Conservation (phyloP, 2,329 filamentous ascomycete species). For the Aspergillus candidus region DNA sequence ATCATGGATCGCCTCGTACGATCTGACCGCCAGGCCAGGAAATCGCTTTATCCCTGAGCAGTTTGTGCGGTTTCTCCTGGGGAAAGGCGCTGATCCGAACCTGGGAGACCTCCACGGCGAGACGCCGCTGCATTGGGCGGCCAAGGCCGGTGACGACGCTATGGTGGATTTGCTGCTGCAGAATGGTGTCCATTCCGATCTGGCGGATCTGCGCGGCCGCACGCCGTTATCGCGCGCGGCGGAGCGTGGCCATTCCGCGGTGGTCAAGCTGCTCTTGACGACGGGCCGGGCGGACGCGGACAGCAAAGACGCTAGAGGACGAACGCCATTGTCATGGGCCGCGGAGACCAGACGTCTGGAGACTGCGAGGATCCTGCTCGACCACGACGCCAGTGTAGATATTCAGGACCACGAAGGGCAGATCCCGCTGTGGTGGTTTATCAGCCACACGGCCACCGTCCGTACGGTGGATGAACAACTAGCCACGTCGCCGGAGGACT, state of each 20-base stretch:
- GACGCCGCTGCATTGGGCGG: slow-evolving; percentile 11
- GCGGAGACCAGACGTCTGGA: slow-evolving; percentile 8
- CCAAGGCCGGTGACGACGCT: slow-evolving; percentile 4
- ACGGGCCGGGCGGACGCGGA: slow-evolving; percentile 5
- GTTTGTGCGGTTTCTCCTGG: slow-evolving; percentile 8
- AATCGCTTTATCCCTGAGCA: neutral
- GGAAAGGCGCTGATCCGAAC: slow-evolving; percentile 7
- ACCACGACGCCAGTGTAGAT: slow-evolving; percentile 7
- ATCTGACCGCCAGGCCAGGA: neutral
- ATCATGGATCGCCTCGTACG: slow-evolving; percentile 9
- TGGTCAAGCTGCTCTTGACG: slow-evolving; percentile 3
- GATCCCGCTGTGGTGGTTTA: slow-evolving; percentile 12
- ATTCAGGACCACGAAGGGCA: slow-evolving; percentile 11
- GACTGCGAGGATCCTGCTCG: slow-evolving; percentile 2
- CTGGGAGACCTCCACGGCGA: slow-evolving; percentile 9
- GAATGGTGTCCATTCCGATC: slow-evolving; percentile 3
- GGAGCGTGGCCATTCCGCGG: neutral
- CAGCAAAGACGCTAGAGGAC: slow-evolving; percentile 6
- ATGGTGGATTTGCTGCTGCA: slow-evolving; percentile 8
- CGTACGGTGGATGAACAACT: neutral
- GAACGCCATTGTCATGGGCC: slow-evolving; percentile 9
- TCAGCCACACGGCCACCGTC: slow-evolving; percentile 1
- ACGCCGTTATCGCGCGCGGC: slow-evolving; percentile 9
- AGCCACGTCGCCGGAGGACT: neutral
- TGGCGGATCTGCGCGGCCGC: slow-evolving; percentile 1